A percentile compares a stretch with the other conserved stretches of the same genome.
These are phyloP conservation scores for Margaritispora aquatica DNA, from an alignment of 495 filamentous ascomycete genomes.

Conservation along the genomic window DNA sequence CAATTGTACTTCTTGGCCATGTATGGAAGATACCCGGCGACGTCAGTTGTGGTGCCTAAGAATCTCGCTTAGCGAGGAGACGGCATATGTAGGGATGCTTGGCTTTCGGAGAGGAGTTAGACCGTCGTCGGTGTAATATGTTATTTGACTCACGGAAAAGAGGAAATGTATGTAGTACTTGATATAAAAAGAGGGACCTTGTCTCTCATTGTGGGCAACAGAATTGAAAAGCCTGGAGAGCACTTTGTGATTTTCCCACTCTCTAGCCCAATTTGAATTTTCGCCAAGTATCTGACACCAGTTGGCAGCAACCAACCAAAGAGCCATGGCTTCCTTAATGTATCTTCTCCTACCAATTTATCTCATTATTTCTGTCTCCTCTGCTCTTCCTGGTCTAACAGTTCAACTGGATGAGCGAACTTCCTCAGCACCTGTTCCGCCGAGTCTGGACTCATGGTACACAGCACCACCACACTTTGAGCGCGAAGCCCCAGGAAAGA, in stretches of 20 bases:
- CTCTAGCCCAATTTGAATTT: too few relatives aligned
- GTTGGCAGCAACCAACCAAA: too few relatives aligned
- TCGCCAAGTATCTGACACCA: too few relatives aligned
- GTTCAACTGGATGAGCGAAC: not conserved
- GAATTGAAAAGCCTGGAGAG: too few relatives aligned
- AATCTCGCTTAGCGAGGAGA: too few relatives aligned
- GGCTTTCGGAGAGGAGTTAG: not conserved
- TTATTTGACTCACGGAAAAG: not conserved
- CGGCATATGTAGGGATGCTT: not conserved
- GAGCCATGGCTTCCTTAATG: not conserved
- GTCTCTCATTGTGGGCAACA: too few relatives aligned
- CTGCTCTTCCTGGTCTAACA: not conserved
- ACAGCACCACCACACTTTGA: conserved; percentile 34
- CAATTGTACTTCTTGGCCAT: too few relatives aligned
- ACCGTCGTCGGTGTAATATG: not conserved
- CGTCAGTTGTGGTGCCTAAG: too few relatives aligned
- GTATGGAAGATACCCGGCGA: too few relatives aligned
- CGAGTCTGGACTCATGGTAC: conserved; percentile 23
- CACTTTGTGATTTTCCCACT: too few relatives aligned
- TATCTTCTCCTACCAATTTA: not conserved
- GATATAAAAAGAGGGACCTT: not conserved
- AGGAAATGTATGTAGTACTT: too few relatives aligned
- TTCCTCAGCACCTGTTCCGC: not conserved
- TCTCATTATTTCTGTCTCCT: not conserved
- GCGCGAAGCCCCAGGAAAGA: conserved; percentile 30